A percentile compares a stretch with the other conserved stretches of the same genome.
These are phyloP conservation scores for Pestalotiopsis sp. DNA, from an alignment of 2,329 filamentous ascomycete species.

Conservation along the genomic window DNA sequence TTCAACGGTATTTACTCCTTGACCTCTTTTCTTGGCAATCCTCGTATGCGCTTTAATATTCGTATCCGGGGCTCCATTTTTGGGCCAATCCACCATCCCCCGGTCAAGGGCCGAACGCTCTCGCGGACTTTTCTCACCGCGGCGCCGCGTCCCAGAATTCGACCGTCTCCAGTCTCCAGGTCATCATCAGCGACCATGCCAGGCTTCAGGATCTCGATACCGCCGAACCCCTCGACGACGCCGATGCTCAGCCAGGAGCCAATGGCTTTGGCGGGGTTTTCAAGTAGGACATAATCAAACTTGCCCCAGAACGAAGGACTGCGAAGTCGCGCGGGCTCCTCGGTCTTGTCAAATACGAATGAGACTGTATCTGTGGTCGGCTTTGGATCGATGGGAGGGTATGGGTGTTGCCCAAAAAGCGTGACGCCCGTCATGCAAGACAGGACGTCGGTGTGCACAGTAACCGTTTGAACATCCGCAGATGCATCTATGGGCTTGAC, in stretches of 20 bases:
- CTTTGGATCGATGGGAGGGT: conserved; percentile 22
- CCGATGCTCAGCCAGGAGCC: conserved; percentile 57
- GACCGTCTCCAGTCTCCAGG: conserved; percentile 23
- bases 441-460: conserved; percentile 65
- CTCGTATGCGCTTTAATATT: conserved; percentile 42
- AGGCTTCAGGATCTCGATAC: conserved; percentile 58
- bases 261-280: conserved; percentile 47
- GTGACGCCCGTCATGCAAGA: conserved; percentile 73
- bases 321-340: conserved; percentile 45
- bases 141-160: conserved; percentile 46
- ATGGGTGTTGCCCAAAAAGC: conserved; percentile 57
- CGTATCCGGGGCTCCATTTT: conserved; percentile 57
- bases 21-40: conserved; percentile 26
- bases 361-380: conserved; percentile 27
- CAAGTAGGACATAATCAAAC: conserved; percentile 63
- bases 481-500: conserved; percentile 32
- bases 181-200: conserved; percentile 28
- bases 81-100: conserved; percentile 67
- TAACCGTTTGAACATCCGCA: conserved; percentile 31
- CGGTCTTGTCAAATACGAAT: conserved; percentile 61
- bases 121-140: conserved; percentile 39
- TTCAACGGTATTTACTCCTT: conserved; percentile 20
- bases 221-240: conserved; percentile 57
- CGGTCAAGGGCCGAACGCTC: conserved; percentile 44
- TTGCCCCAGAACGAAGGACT: conserved; percentile 59